Evolutionary conservation across 2,329 filamentous ascomycete species (phyloP), one percentile per base, ranked within the genome.

Genomic region (Cryphonectria radicalis): DNA sequence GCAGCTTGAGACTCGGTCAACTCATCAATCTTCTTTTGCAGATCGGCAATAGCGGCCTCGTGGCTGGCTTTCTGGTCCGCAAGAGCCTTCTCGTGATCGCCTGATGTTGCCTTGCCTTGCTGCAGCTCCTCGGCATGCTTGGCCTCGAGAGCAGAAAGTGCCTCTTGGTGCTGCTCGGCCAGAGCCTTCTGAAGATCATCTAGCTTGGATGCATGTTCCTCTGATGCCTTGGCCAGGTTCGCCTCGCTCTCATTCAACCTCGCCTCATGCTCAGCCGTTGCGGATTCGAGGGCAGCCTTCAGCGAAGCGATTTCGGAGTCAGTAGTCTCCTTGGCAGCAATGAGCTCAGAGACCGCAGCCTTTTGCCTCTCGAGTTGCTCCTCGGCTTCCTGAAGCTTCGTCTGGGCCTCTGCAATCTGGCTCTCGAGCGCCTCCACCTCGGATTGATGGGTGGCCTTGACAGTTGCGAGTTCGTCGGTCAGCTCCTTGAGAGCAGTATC

Each of bases 1-100:
- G 80, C 79, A n/a, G 79, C 78, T 66, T 85, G 85, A 2, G 85
- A 84, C 1, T 84, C 81, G 0, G 82, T 82, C 67, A 90, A 77
- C 57, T 86, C 84, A 28, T 88, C 84, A 43, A 91, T 82, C 78
- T 88, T 86, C 76, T 82, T 84, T 78, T 90, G 85, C 63, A 91
- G 79, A 28, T 85, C 84, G 35, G 81, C 82, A 42, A 84, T 76
- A 4, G 81, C 79, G 14, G 81, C 76, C 69, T 89, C 86, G 73
- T 90, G 87, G 64, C 79, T 80, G 4, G 82, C 75, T 76, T 85
- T 87, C 63, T 90, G 80, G 13, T 87, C 86, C 13, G 82, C 79
- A 40, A 90, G 77, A 28, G 84, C 81, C 69, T 84, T 80, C 72
- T 88, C 84, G 42, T 88, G 84, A 1, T 83, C 84, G 17, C 81